Evolutionary conservation across 768 basidiomycete species (phyloP), one percentile per base, ranked within the genome.

Genomic region (Phaffia australis): DNA sequence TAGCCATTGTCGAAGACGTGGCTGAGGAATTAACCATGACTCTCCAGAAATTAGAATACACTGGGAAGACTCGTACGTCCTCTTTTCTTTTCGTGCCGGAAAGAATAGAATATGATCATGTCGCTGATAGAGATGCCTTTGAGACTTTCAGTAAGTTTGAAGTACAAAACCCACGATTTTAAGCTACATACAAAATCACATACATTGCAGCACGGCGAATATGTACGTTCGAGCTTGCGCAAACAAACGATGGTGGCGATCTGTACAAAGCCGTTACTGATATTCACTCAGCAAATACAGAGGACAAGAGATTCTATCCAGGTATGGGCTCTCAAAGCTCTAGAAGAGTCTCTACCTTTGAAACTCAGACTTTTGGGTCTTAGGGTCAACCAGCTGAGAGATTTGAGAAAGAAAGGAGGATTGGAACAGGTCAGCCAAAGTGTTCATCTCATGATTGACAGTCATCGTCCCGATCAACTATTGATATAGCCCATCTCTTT

Each of bases 171-270:
- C 46, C 86, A 93, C 73, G 91, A 85, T 57, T 29, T 7, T 58
- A 87, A 86, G 86, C 0, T 86, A 87, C 72, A 89, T 89, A 19
- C 84, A 92, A 42, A 87, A 92, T 5, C 86, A 85, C 74, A 88
- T 89, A 1, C 82, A 86, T 54, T 54, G 29, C 52, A 54, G 23
- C 52, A 54, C n/a, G 52, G 52, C 4, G 35, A 42, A 42, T 42
- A 42, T 42, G 35, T 42, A 42, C 35, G 35, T 42, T 42, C 35
- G 11, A 42, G 35, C 11, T 11, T 42, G 35, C 35, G 35, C 50
- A 79, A 84, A 70, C 83, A 83, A 57, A 91, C 47, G 9, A n/a
- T 35, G 32, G 84, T 81, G 82, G 91, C n/a, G 80, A 81, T 21
- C 87, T 82, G 71, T 84, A 85, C 86, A 56, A 89, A 93, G 60